A percentile compares a stretch with the other conserved stretches of the same genome.
Evolutionary conservation across 108 stramenopile genomes (phyloP).

Genomic region (Ochromonas danica): DNA sequence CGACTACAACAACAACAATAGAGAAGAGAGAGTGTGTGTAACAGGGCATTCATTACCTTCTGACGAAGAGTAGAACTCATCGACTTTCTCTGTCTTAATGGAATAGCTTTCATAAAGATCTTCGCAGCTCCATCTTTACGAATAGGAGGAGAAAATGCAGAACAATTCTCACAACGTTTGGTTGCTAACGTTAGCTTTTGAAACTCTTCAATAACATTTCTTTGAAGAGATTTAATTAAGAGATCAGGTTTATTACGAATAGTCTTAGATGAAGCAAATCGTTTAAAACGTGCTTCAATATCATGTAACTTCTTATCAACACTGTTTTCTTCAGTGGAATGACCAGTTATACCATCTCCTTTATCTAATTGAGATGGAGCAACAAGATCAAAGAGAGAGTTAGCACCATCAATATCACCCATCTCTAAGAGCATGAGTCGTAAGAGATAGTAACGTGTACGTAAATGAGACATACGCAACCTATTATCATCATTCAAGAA

Average conservation of each 20-base stretch:
- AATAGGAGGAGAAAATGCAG: constrained; percentile 74
- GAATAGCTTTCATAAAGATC: constrained; percentile 75
- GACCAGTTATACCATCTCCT: background rate
- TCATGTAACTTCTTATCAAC: constrained; percentile 21
- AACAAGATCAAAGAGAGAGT: background rate
- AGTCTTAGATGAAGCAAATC: constrained; percentile 8
- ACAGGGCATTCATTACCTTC: constrained; percentile 34
- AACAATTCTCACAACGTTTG: constrained; percentile 79
- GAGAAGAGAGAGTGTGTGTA: constrained; percentile 40
- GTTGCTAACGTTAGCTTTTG: constrained; percentile 56
- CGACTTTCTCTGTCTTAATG: too few species aligned
- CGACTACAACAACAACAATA: constrained; percentile 24
- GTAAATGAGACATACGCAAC: background rate
- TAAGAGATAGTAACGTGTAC: background rate
- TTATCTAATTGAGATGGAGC: background rate
- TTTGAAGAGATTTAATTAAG: constrained; percentile 67
- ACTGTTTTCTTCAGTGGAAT: background rate
- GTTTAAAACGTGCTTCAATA: constrained; percentile 5
- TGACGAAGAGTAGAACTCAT: too few species aligned
- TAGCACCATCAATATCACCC: constrained; percentile 8
- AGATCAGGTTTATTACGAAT: constrained; percentile 9
- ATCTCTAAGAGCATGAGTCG: constrained; percentile 25
- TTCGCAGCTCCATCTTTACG: constrained; percentile 92
- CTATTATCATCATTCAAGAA: constrained; percentile 60
- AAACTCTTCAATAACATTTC: constrained; percentile 70